phyloP scores from a whole-genome alignment of 371 early-diverging fungal species.

The Apophysomyces variabilis region DNA sequence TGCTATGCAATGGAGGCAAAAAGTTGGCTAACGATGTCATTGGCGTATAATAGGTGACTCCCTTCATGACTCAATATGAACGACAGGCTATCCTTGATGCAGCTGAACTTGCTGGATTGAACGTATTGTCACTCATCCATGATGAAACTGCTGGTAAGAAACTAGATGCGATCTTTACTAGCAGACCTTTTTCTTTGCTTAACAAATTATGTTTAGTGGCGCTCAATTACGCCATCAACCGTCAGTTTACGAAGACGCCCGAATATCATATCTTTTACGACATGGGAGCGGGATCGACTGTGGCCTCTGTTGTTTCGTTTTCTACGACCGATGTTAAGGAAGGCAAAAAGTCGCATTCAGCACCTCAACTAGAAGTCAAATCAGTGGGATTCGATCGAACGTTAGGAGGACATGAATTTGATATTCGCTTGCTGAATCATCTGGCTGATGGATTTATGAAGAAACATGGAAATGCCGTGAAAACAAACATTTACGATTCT shows the following conservation, averaged over 20 bases:
- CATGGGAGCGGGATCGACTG: constrained; percentile 96
- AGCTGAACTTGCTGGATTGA: constrained; percentile 89
- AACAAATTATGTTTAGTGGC: constrained; percentile 65
- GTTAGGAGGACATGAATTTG: constrained; percentile 90
- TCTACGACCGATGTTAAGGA: constrained; percentile 66
- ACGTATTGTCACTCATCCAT: constrained; percentile 83
- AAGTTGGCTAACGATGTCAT: background rate
- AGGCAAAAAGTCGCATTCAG: constrained; percentile 58
- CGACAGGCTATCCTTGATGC: constrained; percentile 94
- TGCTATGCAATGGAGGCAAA: background rate
- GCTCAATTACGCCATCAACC: constrained; percentile 87
- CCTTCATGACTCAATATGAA: constrained; percentile 88
- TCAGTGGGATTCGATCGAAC: constrained; percentile 83
- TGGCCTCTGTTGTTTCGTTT: constrained; percentile 86
- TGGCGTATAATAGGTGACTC: constrained; percentile 70
- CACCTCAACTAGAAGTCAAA: constrained; percentile 78
- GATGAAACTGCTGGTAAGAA: constrained; percentile 89
- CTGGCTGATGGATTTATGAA: constrained; percentile 78
- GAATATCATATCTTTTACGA: constrained; percentile 93
- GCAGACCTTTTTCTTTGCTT: background rate
- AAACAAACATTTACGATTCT: constrained; percentile 52
- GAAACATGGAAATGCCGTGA: constrained; percentile 41
- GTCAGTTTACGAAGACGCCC: constrained; percentile 68
- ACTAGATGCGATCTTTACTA: background rate
- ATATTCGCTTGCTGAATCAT: constrained; percentile 76